Evolutionary conservation across 78 protist species (phyloP).

Genomic region (Tieghemostelium lacteum): DNA sequence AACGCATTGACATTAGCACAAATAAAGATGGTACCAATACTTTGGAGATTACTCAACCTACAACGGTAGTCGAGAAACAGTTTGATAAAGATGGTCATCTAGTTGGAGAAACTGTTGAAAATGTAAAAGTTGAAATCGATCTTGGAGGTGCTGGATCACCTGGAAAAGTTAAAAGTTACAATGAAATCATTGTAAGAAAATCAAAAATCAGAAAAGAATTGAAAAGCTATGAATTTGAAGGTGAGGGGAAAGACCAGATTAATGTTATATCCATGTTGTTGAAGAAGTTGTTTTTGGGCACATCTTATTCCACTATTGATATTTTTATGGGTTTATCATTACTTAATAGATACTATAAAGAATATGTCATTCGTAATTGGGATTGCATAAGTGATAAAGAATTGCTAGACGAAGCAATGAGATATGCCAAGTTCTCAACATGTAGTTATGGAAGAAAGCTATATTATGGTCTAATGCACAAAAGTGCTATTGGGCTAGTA

Average conservation of each 20-base stretch:
- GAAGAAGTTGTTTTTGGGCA: conserved; percentile 32
- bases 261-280: conserved; percentile 40
- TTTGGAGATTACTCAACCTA: too few species aligned
- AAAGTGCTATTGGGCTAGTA: neutral
- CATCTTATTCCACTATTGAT: conserved; percentile 33
- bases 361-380: conserved; percentile 49
- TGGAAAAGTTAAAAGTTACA: too few species aligned
- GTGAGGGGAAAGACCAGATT: conserved; percentile 30
- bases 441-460: conserved; percentile 69
- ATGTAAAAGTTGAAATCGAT: too few species aligned
- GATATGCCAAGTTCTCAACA: conserved; percentile 53
- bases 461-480: conserved; percentile 52
- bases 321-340: conserved; percentile 61
- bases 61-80: too few species aligned
- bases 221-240: neutral
- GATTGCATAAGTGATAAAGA: conserved; percentile 21
- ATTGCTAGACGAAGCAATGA: conserved; percentile 29
- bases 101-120: too few species aligned
- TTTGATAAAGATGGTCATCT: too few species aligned
- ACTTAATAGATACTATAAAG: conserved; percentile 54
- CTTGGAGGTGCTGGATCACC: too few species aligned
- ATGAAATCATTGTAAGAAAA: neutral
- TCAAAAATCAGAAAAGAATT: neutral
- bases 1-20: too few species aligned
- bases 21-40: too few species aligned